These are phyloP conservation scores for Ascoidea rubescens DNA, from an alignment of 805 yeast species.

Conservation along the genomic window DNA sequence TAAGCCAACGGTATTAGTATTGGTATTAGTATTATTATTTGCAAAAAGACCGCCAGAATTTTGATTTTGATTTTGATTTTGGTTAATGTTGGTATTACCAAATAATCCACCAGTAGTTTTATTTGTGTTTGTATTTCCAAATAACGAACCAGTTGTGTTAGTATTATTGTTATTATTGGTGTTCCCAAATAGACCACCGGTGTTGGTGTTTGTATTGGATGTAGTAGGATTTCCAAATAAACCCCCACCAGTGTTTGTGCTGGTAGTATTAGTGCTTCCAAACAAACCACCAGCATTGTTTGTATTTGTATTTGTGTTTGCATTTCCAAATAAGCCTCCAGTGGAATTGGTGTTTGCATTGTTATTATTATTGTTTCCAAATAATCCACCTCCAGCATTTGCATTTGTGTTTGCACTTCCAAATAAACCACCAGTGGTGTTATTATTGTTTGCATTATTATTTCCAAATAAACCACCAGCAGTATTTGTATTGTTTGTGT, in stretches of 20 bases:
- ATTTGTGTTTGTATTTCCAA: constrained; percentile 21
- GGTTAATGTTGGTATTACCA: constrained; percentile 12
- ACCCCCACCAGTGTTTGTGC: constrained; percentile 15
- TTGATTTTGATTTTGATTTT: constrained; percentile 4
- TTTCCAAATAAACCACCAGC: constrained; percentile 16
- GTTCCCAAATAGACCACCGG: constrained; percentile 19
- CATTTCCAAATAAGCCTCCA: constrained; percentile 28
- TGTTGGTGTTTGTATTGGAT: constrained; percentile 9
- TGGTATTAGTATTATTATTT: constrained; percentile 1
- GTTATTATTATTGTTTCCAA: constrained; percentile 19
- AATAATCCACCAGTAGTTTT: constrained; percentile 16
- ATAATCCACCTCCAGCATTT: constrained; percentile 21
- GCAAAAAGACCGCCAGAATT: constrained; percentile 12
- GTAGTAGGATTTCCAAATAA: constrained; percentile 15
- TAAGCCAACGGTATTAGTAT: constrained; percentile 8
- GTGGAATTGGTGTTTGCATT: constrained; percentile 13
- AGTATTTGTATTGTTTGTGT: constrained; percentile 7
- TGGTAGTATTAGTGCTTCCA: constrained; percentile 20
- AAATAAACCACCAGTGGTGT: constrained; percentile 21
- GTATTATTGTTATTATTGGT: constrained; percentile 12
- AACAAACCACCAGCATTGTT: constrained; percentile 25
- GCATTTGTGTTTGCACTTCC: constrained; percentile 23
- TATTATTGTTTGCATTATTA: constrained; percentile 12
- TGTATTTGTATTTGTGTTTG: constrained; percentile 18
- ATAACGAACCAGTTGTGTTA: constrained; percentile 27